These are phyloP conservation scores for Blastocystis sp. DNA, from an alignment of 352 stramenopile species.

Conservation along the genomic window DNA sequence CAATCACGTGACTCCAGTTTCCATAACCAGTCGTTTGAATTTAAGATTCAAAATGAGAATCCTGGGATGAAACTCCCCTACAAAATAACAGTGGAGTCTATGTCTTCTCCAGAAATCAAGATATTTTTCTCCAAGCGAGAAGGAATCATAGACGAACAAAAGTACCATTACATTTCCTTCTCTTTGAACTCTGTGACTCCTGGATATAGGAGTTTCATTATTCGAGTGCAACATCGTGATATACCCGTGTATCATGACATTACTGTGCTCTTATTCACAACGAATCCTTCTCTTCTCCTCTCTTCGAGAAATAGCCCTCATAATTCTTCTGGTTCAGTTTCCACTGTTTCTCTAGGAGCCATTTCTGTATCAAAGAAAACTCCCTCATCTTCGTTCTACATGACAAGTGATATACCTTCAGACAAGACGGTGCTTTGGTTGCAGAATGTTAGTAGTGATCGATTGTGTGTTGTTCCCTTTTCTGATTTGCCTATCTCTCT, in stretches of 20 bases:
- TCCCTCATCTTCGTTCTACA: background rate
- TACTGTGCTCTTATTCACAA: background rate
- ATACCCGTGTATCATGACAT: background rate
- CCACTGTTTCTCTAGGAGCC: background rate
- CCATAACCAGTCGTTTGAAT: background rate
- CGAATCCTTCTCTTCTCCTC: background rate
- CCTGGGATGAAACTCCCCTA: slow-evolving; percentile 45
- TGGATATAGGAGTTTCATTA: background rate
- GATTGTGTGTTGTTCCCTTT: background rate
- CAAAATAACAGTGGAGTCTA: background rate
- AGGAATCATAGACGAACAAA: slow-evolving; percentile 3
- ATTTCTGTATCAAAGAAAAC: background rate
- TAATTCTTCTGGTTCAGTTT: background rate
- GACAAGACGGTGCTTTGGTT: background rate
- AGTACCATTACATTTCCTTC: slow-evolving; percentile 32
- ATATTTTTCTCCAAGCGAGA: background rate
- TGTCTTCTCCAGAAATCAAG: background rate
- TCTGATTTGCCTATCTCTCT: background rate
- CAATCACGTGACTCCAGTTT: background rate
- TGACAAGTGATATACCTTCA: background rate
- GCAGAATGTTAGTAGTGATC: background rate
- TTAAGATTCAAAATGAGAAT: slow-evolving; percentile 25
- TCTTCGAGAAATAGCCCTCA: background rate
- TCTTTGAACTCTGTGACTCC: background rate
- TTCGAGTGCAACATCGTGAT: background rate